Evolutionary conservation across 116 monocot species (phyloP).

Genomic region (Papilionanthe hybrid): DNA sequence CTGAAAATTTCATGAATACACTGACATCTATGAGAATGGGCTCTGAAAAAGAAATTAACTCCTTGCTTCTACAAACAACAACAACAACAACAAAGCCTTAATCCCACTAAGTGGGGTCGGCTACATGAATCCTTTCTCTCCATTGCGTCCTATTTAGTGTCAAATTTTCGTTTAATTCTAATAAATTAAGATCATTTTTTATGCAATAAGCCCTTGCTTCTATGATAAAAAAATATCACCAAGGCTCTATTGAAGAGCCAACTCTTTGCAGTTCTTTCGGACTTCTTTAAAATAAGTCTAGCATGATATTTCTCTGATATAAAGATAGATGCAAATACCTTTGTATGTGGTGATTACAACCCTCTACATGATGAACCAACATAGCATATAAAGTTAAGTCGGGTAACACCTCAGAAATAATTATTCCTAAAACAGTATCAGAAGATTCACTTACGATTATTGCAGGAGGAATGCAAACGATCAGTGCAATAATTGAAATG

Average conservation of each 20-base stretch:
- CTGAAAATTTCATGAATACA: background rate
- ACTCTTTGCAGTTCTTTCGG: background rate
- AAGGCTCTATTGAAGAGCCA: background rate
- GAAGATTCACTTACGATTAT: constrained; percentile 56
- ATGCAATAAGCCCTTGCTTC: too few relatives aligned
- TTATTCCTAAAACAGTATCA: background rate
- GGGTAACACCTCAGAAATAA: background rate
- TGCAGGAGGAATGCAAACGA: constrained; percentile 92
- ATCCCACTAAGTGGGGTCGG: too few relatives aligned
- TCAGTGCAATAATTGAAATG: constrained; percentile 87
- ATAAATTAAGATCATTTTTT: too few relatives aligned
- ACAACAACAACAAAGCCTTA: too few relatives aligned
- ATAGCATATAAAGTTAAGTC: background rate
- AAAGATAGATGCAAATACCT: background rate
- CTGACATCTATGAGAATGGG: background rate
- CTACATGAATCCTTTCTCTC: too few relatives aligned
- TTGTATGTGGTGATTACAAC: background rate
- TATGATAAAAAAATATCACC: background rate
- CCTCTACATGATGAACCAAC: too few relatives aligned
- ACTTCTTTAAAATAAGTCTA: background rate
- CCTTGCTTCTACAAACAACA: too few relatives aligned
- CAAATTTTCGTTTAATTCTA: too few relatives aligned
- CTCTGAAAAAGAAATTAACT: background rate
- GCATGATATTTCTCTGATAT: background rate
- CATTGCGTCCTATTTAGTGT: too few relatives aligned